Evolutionary conservation across 306 rosid genomes (phyloP).

Genomic region (Acmispon strigosus): DNA sequence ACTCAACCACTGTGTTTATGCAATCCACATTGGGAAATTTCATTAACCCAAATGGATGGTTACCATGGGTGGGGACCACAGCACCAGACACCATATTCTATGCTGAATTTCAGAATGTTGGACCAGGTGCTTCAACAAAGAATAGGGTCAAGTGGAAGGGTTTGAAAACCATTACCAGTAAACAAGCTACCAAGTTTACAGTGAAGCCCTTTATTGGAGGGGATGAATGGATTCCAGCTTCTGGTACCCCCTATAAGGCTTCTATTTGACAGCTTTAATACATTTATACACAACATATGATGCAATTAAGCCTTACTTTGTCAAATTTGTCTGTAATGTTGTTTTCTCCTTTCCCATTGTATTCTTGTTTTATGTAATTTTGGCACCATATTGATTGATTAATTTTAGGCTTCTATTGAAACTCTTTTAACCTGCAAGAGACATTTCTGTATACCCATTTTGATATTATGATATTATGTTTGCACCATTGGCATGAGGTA

Average conservation of each 20-base stretch:
- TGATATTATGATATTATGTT: background rate
- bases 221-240: conserved; percentile 41
- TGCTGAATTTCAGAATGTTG: conserved; percentile 53
- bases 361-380: background rate
- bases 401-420: background rate
- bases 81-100: conserved; percentile 77
- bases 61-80: conserved; percentile 66
- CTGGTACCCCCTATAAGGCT: conserved; percentile 30
- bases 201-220: conserved; percentile 53
- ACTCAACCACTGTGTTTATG: conserved; percentile 65
- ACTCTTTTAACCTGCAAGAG: background rate
- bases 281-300: background rate
- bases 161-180: conserved; percentile 29
- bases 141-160: conserved; percentile 77
- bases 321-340: background rate
- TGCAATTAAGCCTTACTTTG: background rate
- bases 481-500: no score
- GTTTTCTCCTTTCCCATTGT: background rate
- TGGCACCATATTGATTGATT: conserved; percentile 3
- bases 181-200: conserved; percentile 38
- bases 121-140: conserved; percentile 56
- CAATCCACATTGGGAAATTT: conserved; percentile 35
- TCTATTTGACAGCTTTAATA: conserved; percentile 24
- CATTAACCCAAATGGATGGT: conserved; percentile 64
- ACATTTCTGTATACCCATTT: background rate